Evolutionary conservation across 169 alveolate species (phyloP), one percentile per base, ranked within the genome.

Genomic region (Plasmodium gallinaceum): DNA sequence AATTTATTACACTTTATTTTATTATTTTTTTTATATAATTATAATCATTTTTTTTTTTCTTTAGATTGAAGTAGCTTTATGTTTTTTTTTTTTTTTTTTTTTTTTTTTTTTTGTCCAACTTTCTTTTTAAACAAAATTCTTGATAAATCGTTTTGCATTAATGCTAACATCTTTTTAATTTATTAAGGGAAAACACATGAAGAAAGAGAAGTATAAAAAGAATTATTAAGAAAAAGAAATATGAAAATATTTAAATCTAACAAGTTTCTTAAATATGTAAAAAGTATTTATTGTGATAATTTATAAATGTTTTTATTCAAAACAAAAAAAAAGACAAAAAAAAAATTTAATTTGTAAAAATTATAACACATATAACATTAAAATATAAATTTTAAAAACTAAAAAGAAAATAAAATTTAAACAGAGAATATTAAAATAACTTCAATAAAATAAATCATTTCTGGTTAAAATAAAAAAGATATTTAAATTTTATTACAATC

Each of bases 351-450:
- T 18, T 66, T 32, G 60, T 66, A 51, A 9, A 68, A 51, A 10
- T n/a, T 43, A 57, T 20, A 26, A 20, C 51, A 37, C n/a, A 10
- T 18, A 45, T 37, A 68, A 43, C 5, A 37, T 18, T 68, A 52
- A 26, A 18, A 18, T 16, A 12, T n/a, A 68, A 68, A 68, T 43
- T 52, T 26, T 68, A 68, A 68, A 68, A 68, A 68, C 75, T 68
- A 68, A 32, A 32, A 32, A 32, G 4, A 32, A 32, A 32, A 32
- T 32, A 32, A 32, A 64, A 32, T 32, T 48, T 32, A 64, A 51
- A 43, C 42, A 18, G 18, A 20, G 42, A 0, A 26, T 5, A 64
- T 32, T 32, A 64, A 64, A 64, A 26, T 32, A 64, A 62, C 26
- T 32, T 32, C 4, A 32, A 32, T 32, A 32, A 32, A 4, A 32